Conservation (phyloP, 2,329 filamentous ascomycete species). For the Neonectria coccinea region DNA sequence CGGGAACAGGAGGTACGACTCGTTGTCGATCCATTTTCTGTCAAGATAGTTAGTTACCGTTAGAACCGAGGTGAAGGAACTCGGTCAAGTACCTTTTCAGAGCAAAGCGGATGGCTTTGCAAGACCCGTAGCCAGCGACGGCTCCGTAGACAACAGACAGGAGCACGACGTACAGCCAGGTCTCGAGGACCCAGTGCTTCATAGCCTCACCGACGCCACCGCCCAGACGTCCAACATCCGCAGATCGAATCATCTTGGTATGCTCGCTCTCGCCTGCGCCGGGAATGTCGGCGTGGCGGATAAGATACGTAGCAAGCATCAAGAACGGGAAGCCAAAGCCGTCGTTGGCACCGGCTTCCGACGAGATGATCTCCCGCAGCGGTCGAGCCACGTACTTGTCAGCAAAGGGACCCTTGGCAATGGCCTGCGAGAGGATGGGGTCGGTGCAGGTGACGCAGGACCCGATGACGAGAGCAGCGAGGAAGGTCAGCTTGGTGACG, state of each 20-base stretch:
- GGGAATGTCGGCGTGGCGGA: conserved; percentile 63
- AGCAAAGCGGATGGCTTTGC: conserved; percentile 59
- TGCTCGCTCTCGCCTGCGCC: conserved; percentile 4
- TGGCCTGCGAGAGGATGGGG: conserved; percentile 70
- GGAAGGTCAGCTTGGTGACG: conserved; percentile 65
- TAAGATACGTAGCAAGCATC: conserved; percentile 67
- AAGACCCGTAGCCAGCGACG: conserved; percentile 60
- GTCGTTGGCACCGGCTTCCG: conserved; percentile 72
- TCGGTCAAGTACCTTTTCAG: conserved; percentile 46
- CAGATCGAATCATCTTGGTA: conserved; percentile 24
- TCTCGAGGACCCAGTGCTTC: conserved; percentile 69
- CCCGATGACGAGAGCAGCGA: conserved; percentile 67
- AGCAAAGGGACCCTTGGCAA: conserved; percentile 70
- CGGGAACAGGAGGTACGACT: conserved; percentile 64
- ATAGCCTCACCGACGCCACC: conserved; percentile 64
- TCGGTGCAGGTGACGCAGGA: conserved; percentile 73
- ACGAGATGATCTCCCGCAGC: conserved; percentile 71
- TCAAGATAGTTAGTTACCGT: background rate
- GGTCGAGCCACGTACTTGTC: conserved; percentile 70
- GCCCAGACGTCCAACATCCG: conserved; percentile 62
- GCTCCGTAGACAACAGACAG: conserved; percentile 65
- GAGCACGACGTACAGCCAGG: conserved; percentile 69
- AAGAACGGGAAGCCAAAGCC: conserved; percentile 73
- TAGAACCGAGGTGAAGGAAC: no score
- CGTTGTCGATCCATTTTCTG: conserved; percentile 64